These are phyloP conservation scores for Jamesozyma lodderae DNA, from an alignment of 805 yeast species.

Conservation along the genomic window DNA sequence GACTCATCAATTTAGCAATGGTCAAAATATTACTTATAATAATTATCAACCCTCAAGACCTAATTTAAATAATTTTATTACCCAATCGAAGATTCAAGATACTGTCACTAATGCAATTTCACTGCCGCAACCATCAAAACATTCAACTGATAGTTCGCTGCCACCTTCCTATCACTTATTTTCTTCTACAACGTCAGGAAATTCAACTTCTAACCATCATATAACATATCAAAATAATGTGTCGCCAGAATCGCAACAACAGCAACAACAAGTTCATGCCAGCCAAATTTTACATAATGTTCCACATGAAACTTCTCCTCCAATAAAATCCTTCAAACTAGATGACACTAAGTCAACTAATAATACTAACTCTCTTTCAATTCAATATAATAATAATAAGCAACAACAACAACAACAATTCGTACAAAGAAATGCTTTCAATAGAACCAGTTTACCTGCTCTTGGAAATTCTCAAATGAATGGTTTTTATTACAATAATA, in stretches of 20 bases:
- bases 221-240: neutral
- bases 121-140: slow-evolving; percentile 2
- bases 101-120: neutral
- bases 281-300: neutral
- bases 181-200: neutral
- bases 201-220: neutral
- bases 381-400: neutral
- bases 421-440: neutral
- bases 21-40: neutral
- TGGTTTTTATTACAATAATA: neutral
- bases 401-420: neutral
- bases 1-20: neutral
- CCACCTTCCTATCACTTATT: neutral
- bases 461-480: neutral
- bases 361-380: neutral
- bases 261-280: neutral
- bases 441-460: neutral
- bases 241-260: neutral
- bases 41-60: slow-evolving; percentile 1
- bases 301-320: neutral
- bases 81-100: slow-evolving; percentile 4
- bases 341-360: neutral
- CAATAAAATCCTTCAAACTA: neutral
- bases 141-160: neutral
- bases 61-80: slow-evolving; percentile 1